Base-by-base conservation (phyloP, 1,139 yeast genomes). In the Eremothecium sinecaudum region DNA sequence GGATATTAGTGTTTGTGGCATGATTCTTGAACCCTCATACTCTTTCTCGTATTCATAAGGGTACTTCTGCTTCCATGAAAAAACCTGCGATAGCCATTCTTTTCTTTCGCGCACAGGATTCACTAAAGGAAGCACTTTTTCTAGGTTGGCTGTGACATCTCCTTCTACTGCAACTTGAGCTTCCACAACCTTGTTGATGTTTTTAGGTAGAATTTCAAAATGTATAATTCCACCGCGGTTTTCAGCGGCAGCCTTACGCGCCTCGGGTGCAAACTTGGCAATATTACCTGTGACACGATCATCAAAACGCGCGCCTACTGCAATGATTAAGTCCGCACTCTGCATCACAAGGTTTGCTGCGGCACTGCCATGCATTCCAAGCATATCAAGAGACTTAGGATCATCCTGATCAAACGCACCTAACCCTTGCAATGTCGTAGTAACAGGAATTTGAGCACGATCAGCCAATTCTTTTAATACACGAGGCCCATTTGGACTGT, bases 91-190 rank as follows among this genome's bases (percentile, higher is more conserved):
- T 55, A 83, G 72, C 98, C 98, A 90, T 40, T 73, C 81, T 23
- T 75, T 67, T 64, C 97, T 80, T 43, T 59, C 65, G 36, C 69
- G 67, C 25, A 81, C 83, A 11, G 68, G 54, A 33, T 75, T 62
- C 27, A 86, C 70, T 46, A 77, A 66, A 34, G 94, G 94, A 41
- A 86, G 59, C 58, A 90, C 72, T 39, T 71, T 62, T 46, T 71
- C 71, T 58, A 90, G 71, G 61, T 84, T 87, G 44, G 69, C 65
- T 25, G 93, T 73, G 20, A 87, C 94, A 58, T 90, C 97, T 58
- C 98, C 98, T 66, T 90, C 97, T 41, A 90, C 71, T 34, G 97
- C 96, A 58, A 84, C 94, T 39, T 94, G 86, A 38, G 96, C 94
- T 61, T 90, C 93, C 33, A 90, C 94, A 47, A 90, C 96, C 69